Base-by-base conservation (phyloP, 805 yeast species). In the Spathaspora arborariae region DNA sequence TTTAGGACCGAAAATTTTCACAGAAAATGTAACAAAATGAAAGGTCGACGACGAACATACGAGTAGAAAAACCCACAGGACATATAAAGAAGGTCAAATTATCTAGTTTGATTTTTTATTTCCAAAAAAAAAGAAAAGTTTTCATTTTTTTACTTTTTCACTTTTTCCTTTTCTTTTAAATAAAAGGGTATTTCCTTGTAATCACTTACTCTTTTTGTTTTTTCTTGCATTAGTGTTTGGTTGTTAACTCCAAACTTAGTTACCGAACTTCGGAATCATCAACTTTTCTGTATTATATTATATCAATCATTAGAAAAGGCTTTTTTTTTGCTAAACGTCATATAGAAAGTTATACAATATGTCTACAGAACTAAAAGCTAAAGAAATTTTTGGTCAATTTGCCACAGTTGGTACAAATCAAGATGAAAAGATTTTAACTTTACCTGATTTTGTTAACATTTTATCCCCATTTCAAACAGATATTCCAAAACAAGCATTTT, bases 391-490 rank as follows among this genome's bases (percentile, higher is more conserved):
- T 49, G 54, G 62, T 46, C 73, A 71, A 54, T 68, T 72, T 52
- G 68, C 75, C 30, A 49, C 65, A 8, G 51, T 42, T 7, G 60
- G 63, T 44, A 52, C 56, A 9, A 48, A 56, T 19, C 37, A 53
- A 20, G 52, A 54, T 13, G 59, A 59, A 38, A 58, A 56, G 45
- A 54, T 56, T 20, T 63, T 72, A 42, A 54, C 68, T 20, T 61
- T 72, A 44, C 67, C 65, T 15, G 64, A 65, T 41, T 72, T 72
- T 49, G 59, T 65, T 26, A 55, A 69, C 33, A 58, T 72, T 37
- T 60, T 72, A 48, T 61, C 75, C 24, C 77, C 77, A 9, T 72
- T 68, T 49, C 65, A 67, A 34, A 56, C 66, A 27, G 77, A 72
- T 51, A 56, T 72, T 39, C 70, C 74, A 15, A 64, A 56, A 43